Evolutionary conservation across 2,329 filamentous ascomycete genomes (phyloP).

Genomic region (Diaporthe vaccinii): DNA sequence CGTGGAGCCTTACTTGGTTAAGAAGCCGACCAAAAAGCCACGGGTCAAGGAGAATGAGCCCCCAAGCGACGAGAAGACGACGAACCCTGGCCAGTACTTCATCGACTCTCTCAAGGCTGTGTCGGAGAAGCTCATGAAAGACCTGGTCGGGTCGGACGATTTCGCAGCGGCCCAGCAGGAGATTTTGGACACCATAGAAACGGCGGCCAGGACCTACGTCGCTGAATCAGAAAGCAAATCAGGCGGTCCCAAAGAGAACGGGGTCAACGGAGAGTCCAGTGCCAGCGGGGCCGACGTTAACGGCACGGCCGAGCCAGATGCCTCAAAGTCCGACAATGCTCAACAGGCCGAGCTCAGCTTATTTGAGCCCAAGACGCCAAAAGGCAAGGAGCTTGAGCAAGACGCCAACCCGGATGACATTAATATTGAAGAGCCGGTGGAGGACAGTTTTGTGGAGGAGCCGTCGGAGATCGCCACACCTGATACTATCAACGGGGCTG

Average conservation of each 20-base stretch:
- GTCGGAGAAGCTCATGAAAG: conserved; percentile 58
- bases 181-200: conserved; percentile 63
- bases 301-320: conserved; percentile 16
- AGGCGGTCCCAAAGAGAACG: conserved; percentile 36
- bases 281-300: conserved; percentile 24
- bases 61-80: conserved; percentile 41
- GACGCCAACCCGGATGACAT: conserved; percentile 63
- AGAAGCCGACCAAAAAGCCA: conserved; percentile 50
- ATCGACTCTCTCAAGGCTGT: conserved; percentile 56
- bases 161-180: conserved; percentile 56
- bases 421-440: conserved; percentile 60
- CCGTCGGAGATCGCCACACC: conserved; percentile 35
- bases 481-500: conserved; percentile 39
- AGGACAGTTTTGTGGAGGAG: conserved; percentile 35
- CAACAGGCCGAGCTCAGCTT: conserved; percentile 42
- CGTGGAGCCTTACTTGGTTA: conserved; percentile 57
- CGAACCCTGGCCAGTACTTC: conserved; percentile 50
- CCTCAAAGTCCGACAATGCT: background rate
- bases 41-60: conserved; percentile 45
- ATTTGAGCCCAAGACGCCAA: conserved; percentile 43
- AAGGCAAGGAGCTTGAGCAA: conserved; percentile 44
- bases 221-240: conserved; percentile 52
- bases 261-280: conserved; percentile 37
- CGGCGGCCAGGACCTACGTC: conserved; percentile 66
- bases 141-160: conserved; percentile 54